Percentiles rank a stretch among this genome's conserved stretches.
phyloP scores from a whole-genome alignment of 1,139 yeast species.

The Saccharomyces hybrid region DNA sequence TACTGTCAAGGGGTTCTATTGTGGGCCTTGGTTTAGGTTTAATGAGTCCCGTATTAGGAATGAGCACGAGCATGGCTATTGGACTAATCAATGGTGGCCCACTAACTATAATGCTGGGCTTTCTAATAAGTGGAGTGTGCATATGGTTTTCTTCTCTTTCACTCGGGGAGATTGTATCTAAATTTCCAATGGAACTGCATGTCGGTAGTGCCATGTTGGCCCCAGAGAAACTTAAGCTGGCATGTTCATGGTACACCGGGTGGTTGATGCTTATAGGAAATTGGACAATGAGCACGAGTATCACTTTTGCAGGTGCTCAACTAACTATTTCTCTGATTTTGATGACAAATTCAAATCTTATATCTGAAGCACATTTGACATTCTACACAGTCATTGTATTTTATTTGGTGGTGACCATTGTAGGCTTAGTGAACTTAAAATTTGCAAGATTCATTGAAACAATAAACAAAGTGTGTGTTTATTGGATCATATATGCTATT shows the following conservation, averaged over 20 bases:
- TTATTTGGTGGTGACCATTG: conserved; percentile 46
- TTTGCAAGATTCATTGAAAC: conserved; percentile 52
- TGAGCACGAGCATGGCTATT: conserved; percentile 62
- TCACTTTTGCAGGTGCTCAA: conserved; percentile 68
- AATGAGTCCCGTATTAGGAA: conserved; percentile 74
- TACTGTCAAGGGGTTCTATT: conserved; percentile 53
- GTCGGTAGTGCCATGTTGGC: conserved; percentile 69
- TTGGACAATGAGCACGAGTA: conserved; percentile 68
- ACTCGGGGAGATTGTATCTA: conserved; percentile 62
- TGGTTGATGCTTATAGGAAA: conserved; percentile 68
- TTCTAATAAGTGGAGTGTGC: conserved; percentile 55
- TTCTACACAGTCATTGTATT: conserved; percentile 48
- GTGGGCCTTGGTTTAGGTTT: conserved; percentile 68
- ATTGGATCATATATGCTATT: conserved; percentile 71
- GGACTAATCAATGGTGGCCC: conserved; percentile 68
- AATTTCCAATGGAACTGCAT: conserved; percentile 68
- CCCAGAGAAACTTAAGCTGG: conserved; percentile 44
- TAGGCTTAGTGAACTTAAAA: conserved; percentile 54
- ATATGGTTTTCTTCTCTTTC: conserved; percentile 58
- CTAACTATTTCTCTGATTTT: conserved; percentile 60
- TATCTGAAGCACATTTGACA: conserved; percentile 48
- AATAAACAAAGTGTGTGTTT: conserved; percentile 58
- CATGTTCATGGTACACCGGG: conserved; percentile 67
- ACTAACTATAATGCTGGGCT: conserved; percentile 63
- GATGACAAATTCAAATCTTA: conserved; percentile 42